Evolutionary conservation across 2,329 filamentous ascomycete genomes (phyloP), one percentile per base, ranked within the genome.

Genomic region (Botrytis medusae): DNA sequence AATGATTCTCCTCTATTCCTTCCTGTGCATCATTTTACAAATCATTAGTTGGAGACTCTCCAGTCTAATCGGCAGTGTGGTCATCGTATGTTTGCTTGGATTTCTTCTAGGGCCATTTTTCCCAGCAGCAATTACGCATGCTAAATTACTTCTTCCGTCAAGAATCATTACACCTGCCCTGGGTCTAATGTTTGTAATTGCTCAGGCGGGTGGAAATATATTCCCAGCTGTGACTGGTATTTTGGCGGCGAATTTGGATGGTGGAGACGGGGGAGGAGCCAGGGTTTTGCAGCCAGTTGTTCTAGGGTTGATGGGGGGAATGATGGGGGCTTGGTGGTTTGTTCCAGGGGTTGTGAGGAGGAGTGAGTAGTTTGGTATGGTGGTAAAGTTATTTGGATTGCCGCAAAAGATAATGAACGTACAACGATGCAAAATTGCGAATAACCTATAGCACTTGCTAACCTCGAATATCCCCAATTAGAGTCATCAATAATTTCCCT

Each of bases 31-130:
- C 0, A 86, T 79, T 0, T 78, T 90, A 1, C 88, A 91, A 75
- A 77, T 91, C 12, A 81, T 90, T 0, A 90, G 90, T 69, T 91
- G 89, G 89, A 81, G 89, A 79, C 83, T 86, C 0, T 82, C 83
- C 0, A 84, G 84, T 75, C 81, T 84, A 25, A 79, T 87, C 18
- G 85, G 84, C 0, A 86, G 86, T 20, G 86, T 57, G n/a, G n/a
- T 57, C 51, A 57, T 57, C n/a, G 51, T 57, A 32, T 57, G 51
- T 29, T 29, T 57, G 18, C 51, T 57, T 12, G 51, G 51, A 18
- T 57, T 57, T 6, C n/a, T 57, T 29, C 51, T 57, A 29, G 51
- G 51, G 2, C 51, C 51, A 32, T 32, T 57, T 57, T 57, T 57
- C n/a, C 51, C 51, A 18, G 51, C 51, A 29, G 51, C 51, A 57